A percentile compares a stretch with the other conserved stretches of the same genome.
Conservation (phyloP, 352 stramenopile species). For the Globisporangium abappressorium region DNA sequence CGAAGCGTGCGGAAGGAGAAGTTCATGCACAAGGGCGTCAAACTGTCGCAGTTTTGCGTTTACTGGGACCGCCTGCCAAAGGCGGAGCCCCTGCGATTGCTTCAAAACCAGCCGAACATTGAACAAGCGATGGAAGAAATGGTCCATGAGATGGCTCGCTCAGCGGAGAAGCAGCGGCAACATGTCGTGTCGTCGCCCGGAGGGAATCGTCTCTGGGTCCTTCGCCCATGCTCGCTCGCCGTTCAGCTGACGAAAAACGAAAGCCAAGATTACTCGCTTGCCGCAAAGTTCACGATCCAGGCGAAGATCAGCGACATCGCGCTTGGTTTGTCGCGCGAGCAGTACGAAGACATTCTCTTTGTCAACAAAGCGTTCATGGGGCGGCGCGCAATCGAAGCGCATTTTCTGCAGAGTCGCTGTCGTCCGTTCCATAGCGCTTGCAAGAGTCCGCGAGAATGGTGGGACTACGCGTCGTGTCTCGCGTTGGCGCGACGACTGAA, state of each 20-base stretch:
- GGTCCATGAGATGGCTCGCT: conserved; percentile 31
- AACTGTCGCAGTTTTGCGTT: conserved; percentile 40
- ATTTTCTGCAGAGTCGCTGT: conserved; percentile 59
- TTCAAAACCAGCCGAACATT: conserved; percentile 39
- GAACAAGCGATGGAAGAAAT: conserved; percentile 48
- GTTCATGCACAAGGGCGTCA: conserved; percentile 67
- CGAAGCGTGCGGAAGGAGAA: conserved; percentile 29
- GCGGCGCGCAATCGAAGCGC: conserved; percentile 55
- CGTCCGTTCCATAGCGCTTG: conserved; percentile 48
- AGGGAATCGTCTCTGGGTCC: conserved; percentile 34
- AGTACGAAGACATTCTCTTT: conserved; percentile 83
- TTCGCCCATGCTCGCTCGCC: conserved; percentile 45
- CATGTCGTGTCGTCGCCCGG: background rate
- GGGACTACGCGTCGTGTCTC: conserved; percentile 65
- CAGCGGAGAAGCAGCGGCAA: conserved; percentile 8
- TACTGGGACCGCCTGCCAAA: conserved; percentile 68
- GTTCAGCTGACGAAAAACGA: conserved; percentile 83
- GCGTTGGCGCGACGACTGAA: conserved; percentile 35
- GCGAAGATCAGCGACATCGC: conserved; percentile 45
- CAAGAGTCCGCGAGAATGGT: conserved; percentile 57
- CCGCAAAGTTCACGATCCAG: conserved; percentile 66
- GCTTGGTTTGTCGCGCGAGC: conserved; percentile 58
- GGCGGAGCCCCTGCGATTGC: conserved; percentile 17
- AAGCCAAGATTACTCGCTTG: conserved; percentile 56
- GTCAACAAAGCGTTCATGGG: conserved; percentile 63